Evolutionary conservation across 139 green algal species (phyloP).

Genomic region (Pseudopediastrum boryanum): DNA sequence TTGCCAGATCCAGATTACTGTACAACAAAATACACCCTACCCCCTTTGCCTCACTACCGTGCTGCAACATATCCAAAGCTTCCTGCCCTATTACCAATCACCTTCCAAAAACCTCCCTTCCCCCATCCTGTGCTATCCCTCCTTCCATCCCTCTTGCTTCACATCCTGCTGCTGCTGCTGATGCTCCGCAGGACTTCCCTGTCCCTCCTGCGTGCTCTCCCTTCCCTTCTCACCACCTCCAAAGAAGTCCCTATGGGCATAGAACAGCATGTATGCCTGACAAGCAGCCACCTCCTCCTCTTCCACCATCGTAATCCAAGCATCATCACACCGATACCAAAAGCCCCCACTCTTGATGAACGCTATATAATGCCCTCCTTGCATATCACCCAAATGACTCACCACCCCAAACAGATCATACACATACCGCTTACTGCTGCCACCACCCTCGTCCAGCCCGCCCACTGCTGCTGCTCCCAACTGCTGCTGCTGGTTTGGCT

Average conservation of each 20-base stretch:
- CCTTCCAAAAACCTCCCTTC: no score
- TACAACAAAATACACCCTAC: no score
- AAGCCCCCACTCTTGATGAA: conserved; percentile 62
- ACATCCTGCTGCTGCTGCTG: no score
- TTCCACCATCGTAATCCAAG: conserved; percentile 68
- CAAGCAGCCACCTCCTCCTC: conserved; percentile 66
- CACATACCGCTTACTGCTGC: conserved; percentile 31
- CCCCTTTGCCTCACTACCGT: no score
- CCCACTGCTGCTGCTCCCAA: not conserved
- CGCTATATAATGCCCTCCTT: conserved; percentile 85
- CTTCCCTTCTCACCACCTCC: conserved; percentile 7
- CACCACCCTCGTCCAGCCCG: not conserved
- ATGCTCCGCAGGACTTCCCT: no score
- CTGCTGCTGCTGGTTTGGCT: no score
- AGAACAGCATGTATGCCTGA: conserved; percentile 94
- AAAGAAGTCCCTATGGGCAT: conserved; percentile 42
- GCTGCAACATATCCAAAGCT: no score
- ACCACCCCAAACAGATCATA: conserved; percentile 91
- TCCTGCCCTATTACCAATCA: no score
- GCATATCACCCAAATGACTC: conserved; percentile 75
- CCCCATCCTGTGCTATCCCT: no score
- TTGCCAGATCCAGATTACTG: no score
- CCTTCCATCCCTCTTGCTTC: no score
- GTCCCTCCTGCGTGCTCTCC: no score
- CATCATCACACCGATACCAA: conserved; percentile 91